Evolutionary conservation across 1,139 yeast genomes (phyloP), one percentile per base, ranked within the genome.

Genomic region (Sugiyamaella paludigena): DNA sequence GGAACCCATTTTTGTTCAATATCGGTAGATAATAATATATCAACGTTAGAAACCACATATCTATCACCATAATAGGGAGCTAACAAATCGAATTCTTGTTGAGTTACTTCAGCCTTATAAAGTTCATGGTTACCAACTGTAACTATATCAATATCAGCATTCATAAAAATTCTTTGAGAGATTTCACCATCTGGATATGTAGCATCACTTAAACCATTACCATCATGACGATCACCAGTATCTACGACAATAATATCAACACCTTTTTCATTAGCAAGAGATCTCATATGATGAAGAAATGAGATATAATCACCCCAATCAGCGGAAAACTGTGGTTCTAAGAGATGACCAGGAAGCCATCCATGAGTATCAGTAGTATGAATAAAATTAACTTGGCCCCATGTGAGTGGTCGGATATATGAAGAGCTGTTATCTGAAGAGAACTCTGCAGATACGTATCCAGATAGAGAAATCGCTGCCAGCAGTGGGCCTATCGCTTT

Each of bases 341-440:
- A 80, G 36, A 79, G 58, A 68, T 91, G 98, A 0, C 98, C 97
- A 4, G 91, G 81, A 53, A 85, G 79, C 98, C 98, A 92, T 0
- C 74, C 72, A 65, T 92, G 98, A 1, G 97, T 91, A 60, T 92
- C 98, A 0, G 98, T 92, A 1, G 98, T 89, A 60, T 89, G 97
- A 33, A 91, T 61, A 59, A 92, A 85, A 70, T 92, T 92, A 46
- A 91, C 55, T 53, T 83, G 79, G 1, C 89, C 87, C 78, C 89
- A 76, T 7, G 69, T 64, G 28, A 88, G 61, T 27, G 37, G 41
- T 30, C 47, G 16, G 11, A 42, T 42, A 19, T 19, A 19, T 19
- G 24, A 19, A 5, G 24, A 19, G 24, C 5, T 19, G 5, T 5
- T 19, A 19, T 19, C 24, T 19, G 24, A 5, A 5, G 24, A 19